phyloP scores from a whole-genome alignment of 2,329 filamentous ascomycete species.

The Pseudogymnoascus sp. region DNA sequence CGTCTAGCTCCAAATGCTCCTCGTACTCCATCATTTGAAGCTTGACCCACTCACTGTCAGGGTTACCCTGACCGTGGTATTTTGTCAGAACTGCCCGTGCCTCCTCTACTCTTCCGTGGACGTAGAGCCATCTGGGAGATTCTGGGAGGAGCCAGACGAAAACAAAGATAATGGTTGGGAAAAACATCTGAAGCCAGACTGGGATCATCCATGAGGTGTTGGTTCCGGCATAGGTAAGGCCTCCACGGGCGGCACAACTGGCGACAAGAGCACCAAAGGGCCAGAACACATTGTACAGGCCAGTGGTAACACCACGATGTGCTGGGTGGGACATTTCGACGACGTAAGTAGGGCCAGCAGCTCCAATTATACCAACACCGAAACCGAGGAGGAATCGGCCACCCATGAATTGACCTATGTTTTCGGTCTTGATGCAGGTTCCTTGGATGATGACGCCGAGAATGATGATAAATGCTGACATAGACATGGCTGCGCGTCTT shows the following conservation, averaged over 20 bases:
- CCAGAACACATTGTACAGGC: conserved; percentile 40
- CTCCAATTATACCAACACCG: conserved; percentile 49
- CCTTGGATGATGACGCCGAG: conserved; percentile 41
- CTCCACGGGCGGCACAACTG: conserved; percentile 43
- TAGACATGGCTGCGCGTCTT: conserved; percentile 47
- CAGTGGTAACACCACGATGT: conserved; percentile 51
- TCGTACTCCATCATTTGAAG: conserved; percentile 42
- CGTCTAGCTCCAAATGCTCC: conserved; percentile 33
- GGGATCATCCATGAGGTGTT: conserved; percentile 43
- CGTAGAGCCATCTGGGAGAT: conserved; percentile 54
- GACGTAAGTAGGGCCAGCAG: conserved; percentile 52
- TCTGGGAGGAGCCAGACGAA: conserved; percentile 50
- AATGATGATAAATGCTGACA: conserved; percentile 43
- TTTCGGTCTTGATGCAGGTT: conserved; percentile 31
- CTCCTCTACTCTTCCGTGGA: conserved; percentile 44
- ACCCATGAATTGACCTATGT: conserved; percentile 44
- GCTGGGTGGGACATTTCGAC: conserved; percentile 55
- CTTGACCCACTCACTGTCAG: conserved; percentile 42
- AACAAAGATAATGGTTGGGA: conserved; percentile 37
- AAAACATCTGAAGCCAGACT: conserved; percentile 40
- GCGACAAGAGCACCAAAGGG: conserved; percentile 31
- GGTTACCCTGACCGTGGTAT: conserved; percentile 47
- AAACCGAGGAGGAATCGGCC: conserved; percentile 45
- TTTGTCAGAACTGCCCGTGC: conserved; percentile 45
- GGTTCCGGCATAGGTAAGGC: conserved; percentile 30